phyloP scores from a whole-genome alignment of 495 filamentous ascomycete species.

The Lentithecium fluviatile region DNA sequence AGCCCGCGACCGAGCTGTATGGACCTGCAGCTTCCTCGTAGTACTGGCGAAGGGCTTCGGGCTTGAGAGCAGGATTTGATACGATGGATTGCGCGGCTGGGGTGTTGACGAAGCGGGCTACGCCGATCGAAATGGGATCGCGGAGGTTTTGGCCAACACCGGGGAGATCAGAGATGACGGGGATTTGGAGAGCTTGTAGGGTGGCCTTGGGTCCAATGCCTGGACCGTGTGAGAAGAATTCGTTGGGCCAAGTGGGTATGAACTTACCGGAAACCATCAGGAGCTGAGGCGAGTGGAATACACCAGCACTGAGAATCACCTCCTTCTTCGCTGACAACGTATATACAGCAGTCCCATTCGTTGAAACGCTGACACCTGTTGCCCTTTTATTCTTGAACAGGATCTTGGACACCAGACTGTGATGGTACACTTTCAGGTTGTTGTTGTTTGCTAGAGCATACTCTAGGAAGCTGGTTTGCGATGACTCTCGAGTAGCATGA shows the following conservation, averaged over 20 bases:
- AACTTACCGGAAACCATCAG: constrained; percentile 38
- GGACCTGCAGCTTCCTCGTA: constrained; percentile 8
- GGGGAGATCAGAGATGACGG: constrained; percentile 54
- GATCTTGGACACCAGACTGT: constrained; percentile 44
- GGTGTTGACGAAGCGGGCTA: constrained; percentile 22
- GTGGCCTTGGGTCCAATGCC: constrained; percentile 52
- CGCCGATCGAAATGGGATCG: constrained; percentile 34
- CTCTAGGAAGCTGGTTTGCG: constrained; percentile 29
- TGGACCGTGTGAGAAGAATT: constrained; percentile 40
- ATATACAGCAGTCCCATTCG: constrained; percentile 40
- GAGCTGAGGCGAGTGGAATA: constrained; percentile 42
- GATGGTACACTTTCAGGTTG: constrained; percentile 38
- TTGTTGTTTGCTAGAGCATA: constrained; percentile 1
- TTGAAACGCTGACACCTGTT: constrained; percentile 41
- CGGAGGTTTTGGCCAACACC: constrained; percentile 51
- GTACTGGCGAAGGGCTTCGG: constrained; percentile 8
- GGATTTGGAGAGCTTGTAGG: constrained; percentile 50
- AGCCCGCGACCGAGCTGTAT: background rate
- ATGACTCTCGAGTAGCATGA: constrained; percentile 30
- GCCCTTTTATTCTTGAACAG: constrained; percentile 42
- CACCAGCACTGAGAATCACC: constrained; percentile 42
- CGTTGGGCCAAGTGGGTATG: background rate
- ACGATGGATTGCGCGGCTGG: constrained; percentile 12
- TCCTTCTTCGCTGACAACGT: constrained; percentile 42
- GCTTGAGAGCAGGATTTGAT: constrained; percentile 23